Conservation (phyloP, 208 protist species). For the Wallacemonas collosoma region DNA sequence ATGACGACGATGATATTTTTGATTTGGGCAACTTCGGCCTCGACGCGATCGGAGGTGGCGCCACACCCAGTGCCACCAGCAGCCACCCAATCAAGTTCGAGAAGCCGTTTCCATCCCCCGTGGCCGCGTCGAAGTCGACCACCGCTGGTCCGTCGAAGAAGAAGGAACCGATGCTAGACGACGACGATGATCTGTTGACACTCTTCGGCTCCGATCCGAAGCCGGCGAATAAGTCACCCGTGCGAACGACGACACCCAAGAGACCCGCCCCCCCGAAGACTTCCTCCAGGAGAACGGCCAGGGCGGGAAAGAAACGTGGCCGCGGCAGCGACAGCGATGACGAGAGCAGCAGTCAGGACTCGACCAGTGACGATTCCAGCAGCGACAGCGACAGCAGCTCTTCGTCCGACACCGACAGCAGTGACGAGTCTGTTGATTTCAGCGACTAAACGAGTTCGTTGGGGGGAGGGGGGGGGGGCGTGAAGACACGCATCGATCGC, state of each 20-base stretch:
- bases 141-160: neutral
- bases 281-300: constrained; percentile 22
- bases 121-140: neutral
- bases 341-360: constrained; percentile 13
- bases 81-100: constrained; percentile 18
- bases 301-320: constrained; percentile 26
- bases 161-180: constrained; percentile 22
- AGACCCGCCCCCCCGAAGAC: constrained; percentile 8
- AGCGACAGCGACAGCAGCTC: constrained; percentile 20
- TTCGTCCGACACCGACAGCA: constrained; percentile 5
- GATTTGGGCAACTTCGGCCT: constrained; percentile 81
- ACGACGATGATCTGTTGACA: constrained; percentile 35
- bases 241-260: constrained; percentile 19
- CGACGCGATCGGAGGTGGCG: constrained; percentile 41
- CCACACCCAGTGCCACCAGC: constrained; percentile 2
- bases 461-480: no score
- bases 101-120: constrained; percentile 13
- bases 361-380: constrained; percentile 27
- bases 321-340: constrained; percentile 37
- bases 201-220: constrained; percentile 23
- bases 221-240: constrained; percentile 11
- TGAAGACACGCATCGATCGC: no score
- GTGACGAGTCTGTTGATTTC: constrained; percentile 33
- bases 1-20: constrained; percentile 50
- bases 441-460: constrained; percentile 33